These are phyloP conservation scores for Pezicula radicicola DNA, from an alignment of 2,329 filamentous ascomycete genomes.

Conservation along the genomic window DNA sequence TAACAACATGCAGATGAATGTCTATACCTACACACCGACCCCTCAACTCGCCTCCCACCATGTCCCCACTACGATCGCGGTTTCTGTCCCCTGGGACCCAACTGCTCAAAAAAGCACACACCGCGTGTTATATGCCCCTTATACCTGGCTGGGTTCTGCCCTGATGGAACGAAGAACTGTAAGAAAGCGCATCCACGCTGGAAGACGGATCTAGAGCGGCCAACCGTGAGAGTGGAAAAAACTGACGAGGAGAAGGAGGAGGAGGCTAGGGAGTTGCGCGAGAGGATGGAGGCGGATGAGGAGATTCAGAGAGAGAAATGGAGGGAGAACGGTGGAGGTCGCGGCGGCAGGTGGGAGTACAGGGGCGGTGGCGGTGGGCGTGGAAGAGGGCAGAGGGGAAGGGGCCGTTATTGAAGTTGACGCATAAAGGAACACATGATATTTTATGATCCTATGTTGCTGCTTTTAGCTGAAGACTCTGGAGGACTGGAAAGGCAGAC, in stretches of 20 bases:
- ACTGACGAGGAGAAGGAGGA: constrained; percentile 54
- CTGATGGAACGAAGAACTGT: constrained; percentile 71
- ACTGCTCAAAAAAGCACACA: constrained; percentile 86
- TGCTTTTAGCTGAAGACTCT: no score
- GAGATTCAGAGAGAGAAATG: constrained; percentile 37
- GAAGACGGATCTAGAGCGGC: constrained; percentile 69
- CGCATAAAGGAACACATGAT: background rate
- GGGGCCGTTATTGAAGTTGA: constrained; percentile 10
- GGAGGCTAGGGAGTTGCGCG: constrained; percentile 54
- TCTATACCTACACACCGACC: constrained; percentile 86
- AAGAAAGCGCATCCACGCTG: constrained; percentile 80
- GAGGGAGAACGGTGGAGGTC: constrained; percentile 20
- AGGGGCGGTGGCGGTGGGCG: constrained; percentile 20
- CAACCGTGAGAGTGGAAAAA: constrained; percentile 63
- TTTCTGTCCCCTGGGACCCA: constrained; percentile 87
- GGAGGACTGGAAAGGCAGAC: no score
- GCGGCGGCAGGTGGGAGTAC: constrained; percentile 28
- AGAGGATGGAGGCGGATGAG: constrained; percentile 49
- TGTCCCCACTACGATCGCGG: constrained; percentile 93
- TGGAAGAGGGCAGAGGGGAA: constrained; percentile 23
- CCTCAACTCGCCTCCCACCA: constrained; percentile 72
- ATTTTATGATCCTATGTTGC: no score
- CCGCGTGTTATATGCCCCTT: constrained; percentile 76
- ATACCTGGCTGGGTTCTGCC: constrained; percentile 93
- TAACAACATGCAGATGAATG: constrained; percentile 66